phyloP scores from a whole-genome alignment of 768 basidiomycete species.

The Gymnopilus dilepis region DNA sequence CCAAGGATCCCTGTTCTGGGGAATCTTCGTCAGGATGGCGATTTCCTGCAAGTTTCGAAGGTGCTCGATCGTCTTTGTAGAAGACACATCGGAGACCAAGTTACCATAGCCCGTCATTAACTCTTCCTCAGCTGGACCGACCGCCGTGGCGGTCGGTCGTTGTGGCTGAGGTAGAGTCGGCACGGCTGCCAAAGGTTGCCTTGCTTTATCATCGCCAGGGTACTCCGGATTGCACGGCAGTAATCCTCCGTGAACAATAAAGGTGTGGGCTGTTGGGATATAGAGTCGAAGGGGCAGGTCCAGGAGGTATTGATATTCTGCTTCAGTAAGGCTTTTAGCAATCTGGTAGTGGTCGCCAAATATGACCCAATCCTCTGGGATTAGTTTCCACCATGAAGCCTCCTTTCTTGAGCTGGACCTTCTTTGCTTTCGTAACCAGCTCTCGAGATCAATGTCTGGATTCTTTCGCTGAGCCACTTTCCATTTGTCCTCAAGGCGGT shows the following conservation, averaged over 20 bases:
- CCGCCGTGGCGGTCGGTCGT: background rate
- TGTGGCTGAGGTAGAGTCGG: conserved; percentile 42
- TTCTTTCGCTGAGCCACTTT: conserved; percentile 29
- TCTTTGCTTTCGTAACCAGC: conserved; percentile 25
- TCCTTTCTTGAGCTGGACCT: conserved; percentile 20
- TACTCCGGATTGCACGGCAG: conserved; percentile 72
- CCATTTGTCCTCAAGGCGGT: conserved; percentile 52
- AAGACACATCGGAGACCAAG: background rate
- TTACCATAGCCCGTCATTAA: background rate
- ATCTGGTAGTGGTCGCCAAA: conserved; percentile 79
- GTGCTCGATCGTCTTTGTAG: conserved; percentile 20
- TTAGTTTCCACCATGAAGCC: conserved; percentile 49
- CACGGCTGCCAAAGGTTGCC: conserved; percentile 76
- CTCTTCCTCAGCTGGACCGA: background rate
- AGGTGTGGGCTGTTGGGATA: conserved; percentile 73
- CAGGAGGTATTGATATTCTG: conserved; percentile 74
- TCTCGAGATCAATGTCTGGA: conserved; percentile 14
- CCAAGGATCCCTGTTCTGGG: conserved; percentile 83
- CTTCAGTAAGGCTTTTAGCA: conserved; percentile 67
- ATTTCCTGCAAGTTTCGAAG: conserved; percentile 70
- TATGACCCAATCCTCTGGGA: conserved; percentile 76
- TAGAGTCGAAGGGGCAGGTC: conserved; percentile 78
- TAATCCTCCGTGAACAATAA: conserved; percentile 85
- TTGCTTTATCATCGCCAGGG: conserved; percentile 45
- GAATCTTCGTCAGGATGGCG: conserved; percentile 66